Evolutionary conservation across 495 filamentous ascomycete genomes (phyloP), one percentile per base, ranked within the genome.

Genomic region (Pseudotulostoma volvatum): DNA sequence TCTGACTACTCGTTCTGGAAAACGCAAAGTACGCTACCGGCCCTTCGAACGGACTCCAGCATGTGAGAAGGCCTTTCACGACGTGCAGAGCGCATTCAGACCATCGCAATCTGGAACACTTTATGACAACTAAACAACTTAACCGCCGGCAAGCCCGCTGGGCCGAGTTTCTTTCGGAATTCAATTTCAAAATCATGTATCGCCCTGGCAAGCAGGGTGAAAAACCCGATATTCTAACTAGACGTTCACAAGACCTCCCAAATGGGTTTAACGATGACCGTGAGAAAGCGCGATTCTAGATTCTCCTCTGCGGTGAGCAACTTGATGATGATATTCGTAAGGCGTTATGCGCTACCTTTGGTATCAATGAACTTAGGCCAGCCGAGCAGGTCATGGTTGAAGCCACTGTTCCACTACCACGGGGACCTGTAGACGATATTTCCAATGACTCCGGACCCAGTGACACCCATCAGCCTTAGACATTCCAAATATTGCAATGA

Each of bases 61-160:
- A 9, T 15, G 2, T 14, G 1, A 50, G 18, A 4, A 45, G 25
- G 35, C 36, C 17, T 49, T 50, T 31, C 17, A 40, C 0, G 9
- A 40, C 0, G 4, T 50, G 0, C 49, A 53, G 18, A 14, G 39
- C 2, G 7, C 18, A 23, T 21, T 32, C 34, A 1, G 46, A 57
- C 33, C 28, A 54, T 17, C 34, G 42, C n/a, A 53, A 48, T 33
- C 48, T 55, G 0, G 38, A 34, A 13, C 42, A 31, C 7, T 56
- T 56, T n/a, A 47, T 37, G 3, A 47, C 11, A 9, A 45, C 21
- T 2, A 51, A 53, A 31, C 18, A 37, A 17, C 28, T 57, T 4
- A 48, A 9, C 2, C n/a, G 34, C 39, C 20, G 39, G 33, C 36
- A 54, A 33, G 43, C 35, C 1, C n/a, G 39, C 37, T 50, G 19